phyloP scores from a whole-genome alignment of 2,329 filamentous ascomycete species.

The Colletotrichum theobromicola region DNA sequence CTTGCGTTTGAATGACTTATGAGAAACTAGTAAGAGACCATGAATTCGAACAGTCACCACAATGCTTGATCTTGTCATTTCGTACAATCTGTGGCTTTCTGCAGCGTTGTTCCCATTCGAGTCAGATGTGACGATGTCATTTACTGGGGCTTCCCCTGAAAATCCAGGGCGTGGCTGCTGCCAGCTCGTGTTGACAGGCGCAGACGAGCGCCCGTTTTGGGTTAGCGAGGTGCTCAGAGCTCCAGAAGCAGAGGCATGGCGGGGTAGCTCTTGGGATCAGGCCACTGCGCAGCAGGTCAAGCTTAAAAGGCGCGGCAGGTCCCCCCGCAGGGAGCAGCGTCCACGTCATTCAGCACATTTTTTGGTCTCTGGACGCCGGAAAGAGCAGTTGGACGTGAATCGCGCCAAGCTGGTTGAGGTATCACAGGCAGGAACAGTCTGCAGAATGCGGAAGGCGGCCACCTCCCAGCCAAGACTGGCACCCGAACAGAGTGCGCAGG shows the following conservation, averaged over 20 bases:
- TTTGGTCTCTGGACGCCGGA: background rate
- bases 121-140: background rate
- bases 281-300: background rate
- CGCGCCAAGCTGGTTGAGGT: background rate
- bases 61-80: background rate
- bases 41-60: background rate
- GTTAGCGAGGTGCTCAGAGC: conserved; percentile 1
- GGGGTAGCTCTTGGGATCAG: conserved; percentile 14
- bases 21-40: background rate
- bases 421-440: background rate
- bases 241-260: conserved; percentile 2
- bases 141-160: conserved; percentile 1
- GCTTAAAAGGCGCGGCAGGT: background rate
- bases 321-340: background rate
- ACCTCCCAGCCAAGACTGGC: background rate
- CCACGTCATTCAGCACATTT: conserved; percentile 5
- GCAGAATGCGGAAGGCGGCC: background rate
- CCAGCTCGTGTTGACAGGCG: background rate
- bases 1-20: background rate
- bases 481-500: background rate
- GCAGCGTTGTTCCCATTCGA: no score
- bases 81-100: background rate
- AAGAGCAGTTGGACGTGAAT: background rate
- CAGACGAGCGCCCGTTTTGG: background rate
- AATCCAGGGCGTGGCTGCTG: background rate